Evolutionary conservation across 2,329 filamentous ascomycete genomes (phyloP).

Genomic region (Calycina marina): DNA sequence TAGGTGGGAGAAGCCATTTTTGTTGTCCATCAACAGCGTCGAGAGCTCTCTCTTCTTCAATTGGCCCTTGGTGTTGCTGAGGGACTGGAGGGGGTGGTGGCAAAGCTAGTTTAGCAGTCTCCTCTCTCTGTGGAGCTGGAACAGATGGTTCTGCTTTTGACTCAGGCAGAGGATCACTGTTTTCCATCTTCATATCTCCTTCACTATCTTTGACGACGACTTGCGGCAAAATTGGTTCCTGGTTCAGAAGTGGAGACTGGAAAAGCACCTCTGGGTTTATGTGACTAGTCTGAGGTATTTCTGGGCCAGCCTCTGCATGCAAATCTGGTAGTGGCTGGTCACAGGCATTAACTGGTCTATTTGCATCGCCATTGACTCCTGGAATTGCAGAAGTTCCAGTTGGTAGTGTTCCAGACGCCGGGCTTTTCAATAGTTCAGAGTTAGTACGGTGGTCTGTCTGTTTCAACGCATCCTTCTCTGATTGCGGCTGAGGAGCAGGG

Average conservation of each 20-base stretch:
- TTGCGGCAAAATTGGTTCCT: slow-evolving; percentile 2
- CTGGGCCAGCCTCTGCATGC: slow-evolving; percentile 15
- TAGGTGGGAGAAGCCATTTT: slow-evolving; percentile 56
- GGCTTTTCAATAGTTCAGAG: slow-evolving; percentile 5
- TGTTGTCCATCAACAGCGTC: slow-evolving; percentile 20
- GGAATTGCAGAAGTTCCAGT: slow-evolving; percentile 5
- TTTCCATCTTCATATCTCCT: slow-evolving; percentile 14
- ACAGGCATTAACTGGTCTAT: slow-evolving; percentile 9
- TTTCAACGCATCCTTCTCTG: slow-evolving; percentile 18
- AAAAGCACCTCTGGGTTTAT: slow-evolving; percentile 14
- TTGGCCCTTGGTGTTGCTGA: slow-evolving; percentile 8
- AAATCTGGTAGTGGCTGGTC: slow-evolving; percentile 21
- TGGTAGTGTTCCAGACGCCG: too few relatives aligned
- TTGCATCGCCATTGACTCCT: slow-evolving; percentile 14
- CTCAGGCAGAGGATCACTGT: slow-evolving; percentile 11
- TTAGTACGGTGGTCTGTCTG: slow-evolving; percentile 13
- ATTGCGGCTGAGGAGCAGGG: slow-evolving; percentile 6
- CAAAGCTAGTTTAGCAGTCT: slow-evolving; percentile 10
- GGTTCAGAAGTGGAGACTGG: slow-evolving; percentile 7
- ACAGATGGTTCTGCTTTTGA: slow-evolving; percentile 14
- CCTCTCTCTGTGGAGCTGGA: slow-evolving; percentile 12
- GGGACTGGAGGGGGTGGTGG: slow-evolving; percentile 18
- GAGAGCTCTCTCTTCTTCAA: slow-evolving; percentile 10
- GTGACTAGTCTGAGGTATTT: slow-evolving; percentile 1
- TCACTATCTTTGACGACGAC: slow-evolving; percentile 13